Evolutionary conservation across 106 monocot species (phyloP), one percentile per base, ranked within the genome.

Genomic region (Hemerocallis citrina): DNA sequence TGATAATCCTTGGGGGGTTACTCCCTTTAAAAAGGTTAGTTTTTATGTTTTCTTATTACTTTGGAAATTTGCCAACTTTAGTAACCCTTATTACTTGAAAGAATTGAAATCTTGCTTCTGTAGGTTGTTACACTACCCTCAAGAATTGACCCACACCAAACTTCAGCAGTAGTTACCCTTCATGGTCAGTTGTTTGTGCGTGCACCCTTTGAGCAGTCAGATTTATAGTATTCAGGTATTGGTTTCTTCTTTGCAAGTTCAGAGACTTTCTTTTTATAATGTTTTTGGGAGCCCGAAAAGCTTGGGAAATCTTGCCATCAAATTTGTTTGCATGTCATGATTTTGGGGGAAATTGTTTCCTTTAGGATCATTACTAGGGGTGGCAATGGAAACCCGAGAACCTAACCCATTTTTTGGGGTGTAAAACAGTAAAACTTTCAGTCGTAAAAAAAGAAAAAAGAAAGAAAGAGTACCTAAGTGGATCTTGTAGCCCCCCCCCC

Each of bases 1-100:
- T 19, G 88, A 88, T 69, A 88, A 88, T 71, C 88, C 88, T 57
- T 88, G 88, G 88, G 88, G 88, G 45, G 79, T 88, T 30, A 88
- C 88, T 27, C 68, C 88, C 14, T 88, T 88, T 45, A 88, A 83
- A 68, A 88, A 88, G 83, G 88, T 83, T 55, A 7, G 14, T 16
- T 36, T 40, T 3, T 21, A 15, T 52, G 21, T 28, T 3, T 59
- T 15, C 12, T 58, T 23, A n/a, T n/a, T n/a, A n/a, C 21, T 5
- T 34, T 57, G 3, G 6, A 22, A 21, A 7, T 12, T 40, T 41
- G 1, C 20, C 13, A 38, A 10, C 34, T 67, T n/a, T 31, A 13
- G 7, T 5, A 2, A 22, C 13, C 6, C 7, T 43, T 30, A n/a
- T 20, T 9, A 44, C 32, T 33, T 0, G 10, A 59, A 40, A 15